Evolutionary conservation across 768 basidiomycete species (phyloP), one percentile per base, ranked within the genome.

Genomic region (Russula brevipes): DNA sequence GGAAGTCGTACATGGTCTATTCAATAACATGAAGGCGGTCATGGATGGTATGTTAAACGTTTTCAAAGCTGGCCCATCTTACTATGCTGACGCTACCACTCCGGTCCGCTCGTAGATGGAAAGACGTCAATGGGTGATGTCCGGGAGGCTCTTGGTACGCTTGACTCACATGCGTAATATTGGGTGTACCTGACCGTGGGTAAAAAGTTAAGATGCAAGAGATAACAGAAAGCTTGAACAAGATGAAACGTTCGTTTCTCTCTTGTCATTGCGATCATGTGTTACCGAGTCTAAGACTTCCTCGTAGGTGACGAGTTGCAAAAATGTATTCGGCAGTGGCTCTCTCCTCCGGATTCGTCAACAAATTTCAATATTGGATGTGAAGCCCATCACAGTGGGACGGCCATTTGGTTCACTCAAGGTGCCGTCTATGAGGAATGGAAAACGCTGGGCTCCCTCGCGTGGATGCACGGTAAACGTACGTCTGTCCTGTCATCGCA

Each of bases 41-140:
- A 55, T 54, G 30, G 53, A 38, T 31, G 60, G 60, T 61, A 41
- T 14, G 53, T n/a, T 24, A 24, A 38, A 44, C 4, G 33, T 4
- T n/a, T 38, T 14, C 11, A 11, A 11, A 47, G 4, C 24, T 1
- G 36, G 44, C 16, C 11, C 42, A 6, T 38, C 4, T 9, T 55
- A 5, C 9, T 17, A n/a, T 39, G n/a, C 30, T 41, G 47, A 41
- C 7, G 17, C 16, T 54, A 24, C 24, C 24, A 24, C 24, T 24
- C 24, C 24, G 24, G 1, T 8, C 17, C 16, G 7, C 19, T 14
- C 7, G 31, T 44, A 61, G 60, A 49, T 35, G 52, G 54, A 33
- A 57, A 61, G 54, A 42, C 47, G n/a, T 56, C 61, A 30, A 42
- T 16, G 12, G 54, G 51, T 41, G 51, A n/a, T 16, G 56, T 61